phyloP scores from a whole-genome alignment of 2,329 filamentous ascomycete species.

The Penicillium sclerotiorum region DNA sequence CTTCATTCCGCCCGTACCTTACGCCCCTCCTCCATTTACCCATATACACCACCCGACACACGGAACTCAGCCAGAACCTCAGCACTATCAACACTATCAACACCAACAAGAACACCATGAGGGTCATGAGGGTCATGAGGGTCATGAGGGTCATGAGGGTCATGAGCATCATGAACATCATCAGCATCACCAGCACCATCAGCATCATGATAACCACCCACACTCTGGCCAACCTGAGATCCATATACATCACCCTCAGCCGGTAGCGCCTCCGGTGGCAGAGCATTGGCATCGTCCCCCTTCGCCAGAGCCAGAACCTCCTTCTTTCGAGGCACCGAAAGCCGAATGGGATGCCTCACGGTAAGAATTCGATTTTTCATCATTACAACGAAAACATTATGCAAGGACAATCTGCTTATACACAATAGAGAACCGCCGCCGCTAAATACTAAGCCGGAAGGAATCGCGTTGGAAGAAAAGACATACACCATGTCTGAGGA shows the following conservation, averaged over 20 bases:
- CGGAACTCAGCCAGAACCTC: conserved; percentile 10
- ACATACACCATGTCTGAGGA: conserved; percentile 85
- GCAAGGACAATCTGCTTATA: conserved; percentile 22
- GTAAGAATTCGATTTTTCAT: conserved; percentile 40
- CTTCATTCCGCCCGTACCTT: conserved; percentile 28
- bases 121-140: background rate
- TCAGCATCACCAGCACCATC: background rate
- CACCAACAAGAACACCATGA: background rate
- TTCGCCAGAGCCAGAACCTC: conserved; percentile 33
- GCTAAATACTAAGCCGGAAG: conserved; percentile 75
- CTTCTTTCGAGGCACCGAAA: conserved; percentile 59
- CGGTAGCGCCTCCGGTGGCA: conserved; percentile 47
- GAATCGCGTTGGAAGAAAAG: conserved; percentile 75
- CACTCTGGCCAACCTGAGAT: background rate
- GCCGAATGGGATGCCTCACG: conserved; percentile 65
- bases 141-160: background rate
- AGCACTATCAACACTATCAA: background rate
- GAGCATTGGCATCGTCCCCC: conserved; percentile 41
- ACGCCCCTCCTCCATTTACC: conserved; percentile 16
- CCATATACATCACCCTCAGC: conserved; percentile 31
- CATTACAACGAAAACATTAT: conserved; percentile 11
- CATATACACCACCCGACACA: conserved; percentile 15
- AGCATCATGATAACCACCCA: conserved; percentile 7
- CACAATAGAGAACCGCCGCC: conserved; percentile 61
- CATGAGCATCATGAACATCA: background rate